These are phyloP conservation scores for Amniculicola lignicola DNA, from an alignment of 495 filamentous ascomycete species.

Conservation along the genomic window DNA sequence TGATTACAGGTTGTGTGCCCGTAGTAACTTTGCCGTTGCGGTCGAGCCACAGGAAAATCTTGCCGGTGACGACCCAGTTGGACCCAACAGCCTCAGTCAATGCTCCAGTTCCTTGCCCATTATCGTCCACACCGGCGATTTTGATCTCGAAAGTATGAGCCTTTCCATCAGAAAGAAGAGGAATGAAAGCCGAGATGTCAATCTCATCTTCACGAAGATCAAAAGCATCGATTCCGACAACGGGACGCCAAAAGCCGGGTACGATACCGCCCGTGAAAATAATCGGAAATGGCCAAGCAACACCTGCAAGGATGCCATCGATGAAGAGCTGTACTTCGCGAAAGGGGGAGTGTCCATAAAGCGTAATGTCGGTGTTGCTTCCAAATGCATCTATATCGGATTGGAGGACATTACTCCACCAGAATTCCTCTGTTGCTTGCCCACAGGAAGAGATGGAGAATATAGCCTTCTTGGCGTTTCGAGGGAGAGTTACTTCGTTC, in stretches of 20 bases:
- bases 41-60: slow-evolving; percentile 73
- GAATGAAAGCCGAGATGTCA: slow-evolving; percentile 76
- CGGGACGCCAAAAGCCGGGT: slow-evolving; percentile 77
- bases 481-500: slow-evolving; percentile 57
- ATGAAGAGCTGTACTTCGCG: slow-evolving; percentile 80
- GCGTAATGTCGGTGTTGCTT: slow-evolving; percentile 47
- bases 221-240: slow-evolving; percentile 81
- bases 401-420: slow-evolving; percentile 79
- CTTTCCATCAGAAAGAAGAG: slow-evolving; percentile 61
- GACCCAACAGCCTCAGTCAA: slow-evolving; percentile 61
- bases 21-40: slow-evolving; percentile 51
- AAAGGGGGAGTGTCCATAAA: slow-evolving; percentile 74
- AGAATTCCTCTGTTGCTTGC: slow-evolving; percentile 79
- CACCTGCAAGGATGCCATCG: slow-evolving; percentile 71
- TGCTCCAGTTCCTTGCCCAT: slow-evolving; percentile 46
- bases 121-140: slow-evolving; percentile 61
- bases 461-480: slow-evolving; percentile 64
- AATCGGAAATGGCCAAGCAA: slow-evolving; percentile 80
- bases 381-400: slow-evolving; percentile 61
- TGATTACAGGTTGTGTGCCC: slow-evolving; percentile 41
- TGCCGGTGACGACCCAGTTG: slow-evolving; percentile 81
- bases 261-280: slow-evolving; percentile 87
- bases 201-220: slow-evolving; percentile 80
- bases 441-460: slow-evolving; percentile 75
- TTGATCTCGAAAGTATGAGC: slow-evolving; percentile 69